Evolutionary conservation across 441 rosid genomes (phyloP), one percentile per base, ranked within the genome.

Genomic region (Hura crepitans): DNA sequence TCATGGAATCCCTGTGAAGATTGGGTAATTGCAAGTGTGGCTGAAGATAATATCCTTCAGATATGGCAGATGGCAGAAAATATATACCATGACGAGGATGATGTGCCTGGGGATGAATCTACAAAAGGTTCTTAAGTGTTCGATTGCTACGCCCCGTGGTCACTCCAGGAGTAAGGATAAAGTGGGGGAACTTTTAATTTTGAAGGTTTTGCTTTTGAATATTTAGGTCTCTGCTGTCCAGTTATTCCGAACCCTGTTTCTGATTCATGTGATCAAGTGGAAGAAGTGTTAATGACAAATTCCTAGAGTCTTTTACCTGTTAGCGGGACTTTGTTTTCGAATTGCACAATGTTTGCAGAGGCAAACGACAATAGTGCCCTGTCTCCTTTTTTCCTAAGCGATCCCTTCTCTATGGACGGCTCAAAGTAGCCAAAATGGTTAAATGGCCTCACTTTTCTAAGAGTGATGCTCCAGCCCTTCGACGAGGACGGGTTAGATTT

Each of bases 61-160:
- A 90, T 94, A 74, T 94, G 99, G 99, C 99, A 92, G 85, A 92
- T 94, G 99, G 96, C 97, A 13, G 99, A 94, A 83, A 90, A 89
- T 78, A 94, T 94, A 39, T 94, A 94, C 80, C 97, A 90, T 39
- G 99, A 92, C 51, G 97, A 94, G 73, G 99, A 92, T 70, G 97
- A 92, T 66, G 77, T 89, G 64, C 97, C 97, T 0, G 92, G 78
- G 59, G 97, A 92, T 74, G 97, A 90, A 80, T 72, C 94, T 27
- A 49, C 81, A 1, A 87, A 90, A 81, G 81, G 30, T 61, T 61
- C 75, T 50, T 78, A n/a, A 70, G 70, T 63, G 47, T 56, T 54
- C 12, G 3, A 11, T 42, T 11, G 46, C 33, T 43, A 59, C 65
- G 17, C 46, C 25, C 46, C 22, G 30, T 13, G 39, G 57, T 27